Evolutionary conservation across 176 grass and related monocot species (phyloP).

Genomic region (Ensete glaucum): DNA sequence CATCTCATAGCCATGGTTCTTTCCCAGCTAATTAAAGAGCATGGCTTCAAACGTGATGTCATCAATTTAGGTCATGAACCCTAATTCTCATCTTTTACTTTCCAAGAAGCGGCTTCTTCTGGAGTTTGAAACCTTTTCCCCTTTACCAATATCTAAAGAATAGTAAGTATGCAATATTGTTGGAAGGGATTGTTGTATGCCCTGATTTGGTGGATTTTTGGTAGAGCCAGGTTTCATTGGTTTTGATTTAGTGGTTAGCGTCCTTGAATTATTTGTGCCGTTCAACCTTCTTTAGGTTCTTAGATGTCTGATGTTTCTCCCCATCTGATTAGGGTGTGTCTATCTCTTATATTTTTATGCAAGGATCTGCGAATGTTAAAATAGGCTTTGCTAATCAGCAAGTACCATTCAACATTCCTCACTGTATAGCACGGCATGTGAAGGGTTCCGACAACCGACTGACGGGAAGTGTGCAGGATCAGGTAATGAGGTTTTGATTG

Average conservation of each 20-base stretch:
- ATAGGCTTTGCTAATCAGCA: conserved; percentile 82
- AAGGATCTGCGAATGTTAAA: conserved; percentile 78
- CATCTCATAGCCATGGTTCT: background rate
- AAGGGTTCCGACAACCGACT: conserved; percentile 16
- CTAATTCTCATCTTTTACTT: background rate
- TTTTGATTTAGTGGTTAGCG: background rate
- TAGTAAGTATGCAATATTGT: background rate
- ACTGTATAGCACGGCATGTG: conserved; percentile 62
- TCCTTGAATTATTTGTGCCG: background rate
- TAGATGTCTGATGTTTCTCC: background rate
- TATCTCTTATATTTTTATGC: background rate
- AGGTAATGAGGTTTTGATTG: conserved; percentile 37
- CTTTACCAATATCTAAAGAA: background rate
- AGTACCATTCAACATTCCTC: conserved; percentile 68
- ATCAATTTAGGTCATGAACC: conserved; percentile 77
- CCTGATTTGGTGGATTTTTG: background rate
- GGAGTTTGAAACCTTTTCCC: background rate
- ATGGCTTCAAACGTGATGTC: conserved; percentile 68
- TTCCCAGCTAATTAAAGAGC: conserved; percentile 30
- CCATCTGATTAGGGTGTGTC: conserved; percentile 2
- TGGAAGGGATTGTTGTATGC: background rate
- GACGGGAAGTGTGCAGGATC: conserved; percentile 40
- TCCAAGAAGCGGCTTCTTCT: background rate
- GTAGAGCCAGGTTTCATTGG: background rate
- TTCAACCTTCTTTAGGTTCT: background rate